phyloP scores from a whole-genome alignment of 2,329 filamentous ascomycete species.

The Diaporthe ilicicola region DNA sequence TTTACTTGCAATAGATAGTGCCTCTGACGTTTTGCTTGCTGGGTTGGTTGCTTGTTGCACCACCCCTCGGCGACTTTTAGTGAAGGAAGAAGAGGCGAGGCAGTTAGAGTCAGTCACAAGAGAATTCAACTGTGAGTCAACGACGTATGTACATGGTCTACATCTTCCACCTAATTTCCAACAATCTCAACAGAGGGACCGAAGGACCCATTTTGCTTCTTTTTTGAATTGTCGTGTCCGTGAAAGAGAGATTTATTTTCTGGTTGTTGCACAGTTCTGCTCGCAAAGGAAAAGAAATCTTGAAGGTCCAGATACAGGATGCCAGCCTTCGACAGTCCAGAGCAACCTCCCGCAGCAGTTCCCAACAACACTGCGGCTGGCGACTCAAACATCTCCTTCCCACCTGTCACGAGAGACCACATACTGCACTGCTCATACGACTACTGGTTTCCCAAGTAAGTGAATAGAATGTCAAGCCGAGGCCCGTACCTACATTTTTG shows the following conservation, averaged over 20 bases:
- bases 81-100: not conserved
- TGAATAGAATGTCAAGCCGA: not conserved
- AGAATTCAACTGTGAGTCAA: conserved; percentile 24
- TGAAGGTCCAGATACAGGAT: conserved; percentile 36
- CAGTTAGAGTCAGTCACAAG: conserved; percentile 21
- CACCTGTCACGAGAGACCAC: conserved; percentile 83
- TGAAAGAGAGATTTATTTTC: not conserved
- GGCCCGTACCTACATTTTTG: not conserved
- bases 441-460: conserved; percentile 82
- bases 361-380: conserved; percentile 32
- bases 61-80: not conserved
- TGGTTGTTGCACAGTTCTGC: conserved; percentile 1
- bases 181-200: not conserved
- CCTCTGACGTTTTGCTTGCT: conserved; percentile 26
- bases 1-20: too few species aligned
- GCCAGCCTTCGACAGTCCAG: conserved; percentile 41
- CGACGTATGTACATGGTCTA: not conserved
- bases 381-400: conserved; percentile 68
- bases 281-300: not conserved
- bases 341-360: conserved; percentile 33
- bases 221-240: not conserved
- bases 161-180: too few species aligned
- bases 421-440: conserved; percentile 96
- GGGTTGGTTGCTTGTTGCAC: not conserved
- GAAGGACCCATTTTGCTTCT: not conserved